These are phyloP conservation scores for Fusarium verticillioides DNA, from an alignment of 2,329 filamentous ascomycete species.

Conservation along the genomic window DNA sequence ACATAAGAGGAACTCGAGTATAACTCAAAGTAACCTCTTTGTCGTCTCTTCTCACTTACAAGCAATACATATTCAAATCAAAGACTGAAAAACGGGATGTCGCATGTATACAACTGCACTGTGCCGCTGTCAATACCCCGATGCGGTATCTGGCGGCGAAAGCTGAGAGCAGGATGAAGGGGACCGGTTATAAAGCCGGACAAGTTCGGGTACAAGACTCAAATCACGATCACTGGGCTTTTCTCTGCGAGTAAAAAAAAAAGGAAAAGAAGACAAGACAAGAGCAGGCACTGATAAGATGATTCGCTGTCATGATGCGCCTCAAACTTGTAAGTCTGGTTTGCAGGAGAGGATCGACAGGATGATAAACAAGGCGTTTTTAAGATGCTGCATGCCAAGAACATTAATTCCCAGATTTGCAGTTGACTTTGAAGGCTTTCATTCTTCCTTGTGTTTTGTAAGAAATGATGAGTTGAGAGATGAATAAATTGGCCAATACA, in stretches of 20 bases:
- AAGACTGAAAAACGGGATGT: background rate
- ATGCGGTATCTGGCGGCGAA: constrained; percentile 10
- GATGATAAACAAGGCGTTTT: constrained; percentile 1
- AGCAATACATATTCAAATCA: background rate
- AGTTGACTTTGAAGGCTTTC: background rate
- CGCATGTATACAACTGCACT: background rate
- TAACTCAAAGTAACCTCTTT: background rate
- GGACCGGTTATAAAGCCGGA: constrained; percentile 6
- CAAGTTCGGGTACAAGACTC: background rate
- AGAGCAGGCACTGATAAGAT: background rate
- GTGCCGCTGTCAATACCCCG: constrained; percentile 8
- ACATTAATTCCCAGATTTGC: background rate
- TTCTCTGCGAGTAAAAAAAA: constrained; percentile 3
- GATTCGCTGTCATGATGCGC: background rate
- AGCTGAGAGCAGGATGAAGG: constrained; percentile 3
- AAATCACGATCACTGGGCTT: background rate
- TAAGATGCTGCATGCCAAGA: constrained; percentile 3
- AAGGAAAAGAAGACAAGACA: background rate
- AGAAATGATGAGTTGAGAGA: background rate
- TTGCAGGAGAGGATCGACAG: background rate
- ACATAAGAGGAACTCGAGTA: no score
- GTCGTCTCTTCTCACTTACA: background rate
- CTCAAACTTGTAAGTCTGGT: background rate
- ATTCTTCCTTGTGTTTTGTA: background rate
- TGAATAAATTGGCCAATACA: constrained; percentile 4